These are phyloP conservation scores for Fraxinus nigra DNA, from an alignment of 305 asterid species.

Conservation along the genomic window DNA sequence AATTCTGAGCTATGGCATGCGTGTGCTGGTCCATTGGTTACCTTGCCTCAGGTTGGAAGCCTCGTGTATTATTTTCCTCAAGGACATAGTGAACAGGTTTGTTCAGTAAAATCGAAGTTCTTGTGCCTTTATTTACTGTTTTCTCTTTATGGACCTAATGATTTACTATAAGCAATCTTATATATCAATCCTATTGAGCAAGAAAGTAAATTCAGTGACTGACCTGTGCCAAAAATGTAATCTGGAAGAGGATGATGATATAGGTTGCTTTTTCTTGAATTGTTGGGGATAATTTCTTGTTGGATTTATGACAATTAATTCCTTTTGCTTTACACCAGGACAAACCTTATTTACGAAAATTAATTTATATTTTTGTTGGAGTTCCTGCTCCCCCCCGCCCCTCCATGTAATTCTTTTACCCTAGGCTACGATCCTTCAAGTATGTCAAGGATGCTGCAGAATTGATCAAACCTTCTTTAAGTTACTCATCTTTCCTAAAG, in stretches of 20 bases:
- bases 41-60: constrained; percentile 91
- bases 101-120: constrained; percentile 1
- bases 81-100: constrained; percentile 96
- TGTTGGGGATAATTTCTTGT: neutral
- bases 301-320: neutral
- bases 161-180: neutral
- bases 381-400: neutral
- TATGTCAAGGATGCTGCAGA: neutral
- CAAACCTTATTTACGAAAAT: neutral
- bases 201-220: neutral
- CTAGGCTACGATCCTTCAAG: neutral
- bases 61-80: constrained; percentile 92
- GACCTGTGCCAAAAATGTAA: neutral
- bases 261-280: neutral
- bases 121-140: neutral
- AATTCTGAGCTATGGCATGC: constrained; percentile 97
- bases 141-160: neutral
- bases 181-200: neutral
- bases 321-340: neutral
- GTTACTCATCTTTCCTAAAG: neutral
- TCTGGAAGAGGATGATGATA: neutral
- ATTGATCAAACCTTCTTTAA: neutral
- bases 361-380: neutral
- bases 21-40: constrained; percentile 95
- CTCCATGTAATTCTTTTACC: neutral